A percentile compares a stretch with the other conserved stretches of the same genome.
Evolutionary conservation across 2,329 filamentous ascomycete genomes (phyloP).

Genomic region (Thelonectria olida): DNA sequence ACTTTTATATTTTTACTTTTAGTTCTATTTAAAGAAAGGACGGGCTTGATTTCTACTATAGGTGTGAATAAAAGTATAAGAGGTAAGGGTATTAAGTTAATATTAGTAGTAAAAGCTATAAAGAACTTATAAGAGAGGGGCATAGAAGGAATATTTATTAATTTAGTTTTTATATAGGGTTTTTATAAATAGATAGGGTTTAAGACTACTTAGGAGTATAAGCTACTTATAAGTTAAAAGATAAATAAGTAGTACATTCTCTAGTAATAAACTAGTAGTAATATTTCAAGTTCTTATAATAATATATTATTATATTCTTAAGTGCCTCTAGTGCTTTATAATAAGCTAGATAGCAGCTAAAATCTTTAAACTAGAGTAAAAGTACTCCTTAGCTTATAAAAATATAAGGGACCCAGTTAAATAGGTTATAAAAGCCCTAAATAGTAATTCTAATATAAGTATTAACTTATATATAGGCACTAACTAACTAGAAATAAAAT

Average conservation of each 20-base stretch:
- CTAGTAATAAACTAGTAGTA: not conserved
- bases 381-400: constrained; percentile 36
- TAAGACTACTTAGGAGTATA: constrained; percentile 31
- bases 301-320: not conserved
- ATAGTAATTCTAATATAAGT: constrained; percentile 1
- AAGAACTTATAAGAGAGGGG: constrained; percentile 33
- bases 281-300: not conserved
- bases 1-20: constrained; percentile 28
- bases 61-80: constrained; percentile 31
- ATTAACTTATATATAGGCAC: constrained; percentile 1
- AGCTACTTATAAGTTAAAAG: constrained; percentile 1
- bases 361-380: constrained; percentile 25
- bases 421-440: constrained; percentile 4
- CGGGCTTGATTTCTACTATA: constrained; percentile 34
- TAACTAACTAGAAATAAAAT: not conserved
- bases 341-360: constrained; percentile 23
- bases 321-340: constrained; percentile 9
- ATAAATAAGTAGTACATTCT: too few species aligned
- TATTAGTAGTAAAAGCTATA: constrained; percentile 34
- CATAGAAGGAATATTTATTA: constrained; percentile 30
- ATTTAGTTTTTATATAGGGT: constrained; percentile 29
- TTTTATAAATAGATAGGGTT: constrained; percentile 36
- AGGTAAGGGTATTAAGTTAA: constrained; percentile 32
- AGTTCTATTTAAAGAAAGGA: constrained; percentile 28
- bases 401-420: constrained; percentile 32